Percentiles rank a stretch among this genome's conserved stretches.
phyloP scores from a whole-genome alignment of 805 yeast species.

The Metschnikowia borealis region DNA sequence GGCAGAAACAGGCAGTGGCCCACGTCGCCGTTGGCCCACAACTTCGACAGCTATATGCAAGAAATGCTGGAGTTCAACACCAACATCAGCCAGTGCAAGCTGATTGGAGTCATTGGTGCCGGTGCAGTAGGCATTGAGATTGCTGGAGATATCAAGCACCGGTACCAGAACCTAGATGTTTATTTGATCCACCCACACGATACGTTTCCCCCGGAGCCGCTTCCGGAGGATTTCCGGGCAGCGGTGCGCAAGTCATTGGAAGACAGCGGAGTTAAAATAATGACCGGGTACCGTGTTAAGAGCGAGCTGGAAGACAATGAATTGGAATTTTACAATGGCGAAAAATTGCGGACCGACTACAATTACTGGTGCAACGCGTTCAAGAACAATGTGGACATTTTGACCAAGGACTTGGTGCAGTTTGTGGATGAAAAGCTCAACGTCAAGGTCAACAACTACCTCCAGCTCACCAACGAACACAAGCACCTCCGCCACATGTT shows the following conservation, averaged over 20 bases:
- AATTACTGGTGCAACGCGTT: conserved; percentile 37
- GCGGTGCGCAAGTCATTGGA: conserved; percentile 25
- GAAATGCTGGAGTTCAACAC: conserved; percentile 40
- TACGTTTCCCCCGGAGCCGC: conserved; percentile 36
- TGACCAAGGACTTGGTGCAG: conserved; percentile 18
- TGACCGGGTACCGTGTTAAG: conserved; percentile 28
- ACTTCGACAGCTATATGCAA: conserved; percentile 30
- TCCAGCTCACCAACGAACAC: conserved; percentile 26
- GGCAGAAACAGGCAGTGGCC: conserved; percentile 56
- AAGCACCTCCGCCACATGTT: conserved; percentile 24
- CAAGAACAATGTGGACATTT: conserved; percentile 29
- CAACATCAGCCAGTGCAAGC: conserved; percentile 31
- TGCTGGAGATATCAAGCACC: conserved; percentile 44
- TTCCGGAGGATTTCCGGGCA: conserved; percentile 27
- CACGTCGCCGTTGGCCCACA: conserved; percentile 45
- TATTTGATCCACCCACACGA: conserved; percentile 37
- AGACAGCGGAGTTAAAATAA: conserved; percentile 26
- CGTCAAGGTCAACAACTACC: conserved; percentile 33
- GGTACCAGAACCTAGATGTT: conserved; percentile 35
- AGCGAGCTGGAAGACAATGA: conserved; percentile 20
- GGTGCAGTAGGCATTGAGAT: conserved; percentile 53
- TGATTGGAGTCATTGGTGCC: conserved; percentile 44
- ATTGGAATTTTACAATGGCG: conserved; percentile 26
- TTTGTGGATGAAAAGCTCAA: conserved; percentile 28
- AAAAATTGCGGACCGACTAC: conserved; percentile 25